Conservation (phyloP, 345 rosid species). For the Clarkia xantiana region DNA sequence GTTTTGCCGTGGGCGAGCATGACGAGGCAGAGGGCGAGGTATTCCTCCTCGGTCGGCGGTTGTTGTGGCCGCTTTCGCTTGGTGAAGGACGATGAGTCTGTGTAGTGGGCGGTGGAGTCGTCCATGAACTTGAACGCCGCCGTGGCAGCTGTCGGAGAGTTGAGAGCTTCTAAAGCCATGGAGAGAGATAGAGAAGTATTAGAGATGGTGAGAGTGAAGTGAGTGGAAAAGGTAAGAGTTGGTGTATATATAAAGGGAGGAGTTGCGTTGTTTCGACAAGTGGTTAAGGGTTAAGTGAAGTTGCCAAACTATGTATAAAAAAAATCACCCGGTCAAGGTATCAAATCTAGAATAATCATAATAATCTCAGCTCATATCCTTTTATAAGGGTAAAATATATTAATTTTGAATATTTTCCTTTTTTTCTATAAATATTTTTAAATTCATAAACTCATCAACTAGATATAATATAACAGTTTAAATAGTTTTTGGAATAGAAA, state of each 20-base stretch:
- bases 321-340: no score
- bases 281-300: constrained; percentile 23
- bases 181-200: background rate
- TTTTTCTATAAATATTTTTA: no score
- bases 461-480: no score
- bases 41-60: constrained; percentile 28
- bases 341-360: no score
- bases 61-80: constrained; percentile 25
- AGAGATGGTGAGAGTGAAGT: background rate
- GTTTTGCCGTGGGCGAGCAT: constrained; percentile 28
- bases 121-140: constrained; percentile 9
- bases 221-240: constrained; percentile 15
- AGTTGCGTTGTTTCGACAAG: constrained; percentile 15
- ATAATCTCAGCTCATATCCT: no score
- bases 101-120: constrained; percentile 7
- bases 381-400: no score
- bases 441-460: no score
- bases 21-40: constrained; percentile 37
- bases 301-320: background rate
- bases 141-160: constrained; percentile 20
- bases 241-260: background rate
- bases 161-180: constrained; percentile 39
- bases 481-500: no score
- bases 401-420: no score
- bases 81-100: constrained; percentile 14